Evolutionary conservation across 2,329 filamentous ascomycete species (phyloP).

Genomic region (Venturia asperata): DNA sequence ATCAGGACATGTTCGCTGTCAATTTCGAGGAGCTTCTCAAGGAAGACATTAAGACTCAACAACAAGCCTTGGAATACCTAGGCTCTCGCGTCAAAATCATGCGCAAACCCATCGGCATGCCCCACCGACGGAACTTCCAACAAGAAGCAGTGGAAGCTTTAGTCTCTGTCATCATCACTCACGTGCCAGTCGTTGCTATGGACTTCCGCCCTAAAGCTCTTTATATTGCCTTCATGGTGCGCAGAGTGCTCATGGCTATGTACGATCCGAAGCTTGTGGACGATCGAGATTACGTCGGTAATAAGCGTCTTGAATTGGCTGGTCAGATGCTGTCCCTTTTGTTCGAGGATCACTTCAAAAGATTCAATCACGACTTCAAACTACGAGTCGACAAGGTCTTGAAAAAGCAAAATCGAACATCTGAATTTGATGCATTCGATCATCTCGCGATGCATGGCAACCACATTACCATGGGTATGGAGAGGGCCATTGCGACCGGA

Average conservation of each 20-base stretch:
- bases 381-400: constrained; percentile 91
- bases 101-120: constrained; percentile 51
- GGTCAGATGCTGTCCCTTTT: constrained; percentile 88
- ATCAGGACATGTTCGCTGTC: constrained; percentile 90
- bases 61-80: constrained; percentile 91
- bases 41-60: constrained; percentile 80
- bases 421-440: constrained; percentile 78
- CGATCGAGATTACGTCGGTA: constrained; percentile 95
- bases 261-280: constrained; percentile 86
- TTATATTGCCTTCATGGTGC: constrained; percentile 94
- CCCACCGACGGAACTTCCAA: constrained; percentile 63
- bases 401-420: constrained; percentile 84
- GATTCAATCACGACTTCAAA: constrained; percentile 82
- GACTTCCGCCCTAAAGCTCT: constrained; percentile 97
- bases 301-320: constrained; percentile 90
- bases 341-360: constrained; percentile 97
- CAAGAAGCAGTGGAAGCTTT: constrained; percentile 91
- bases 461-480: constrained; percentile 86
- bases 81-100: constrained; percentile 84
- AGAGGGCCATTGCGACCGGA: constrained; percentile 90
- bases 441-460: constrained; percentile 79
- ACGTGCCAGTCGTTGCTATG: constrained; percentile 82
- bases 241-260: constrained; percentile 90
- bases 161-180: constrained; percentile 86
- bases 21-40: constrained; percentile 92